A percentile compares a stretch with the other conserved stretches of the same genome.
These are phyloP conservation scores for Xylaria sp. DNA, from an alignment of 2,329 filamentous ascomycete species.

Conservation along the genomic window DNA sequence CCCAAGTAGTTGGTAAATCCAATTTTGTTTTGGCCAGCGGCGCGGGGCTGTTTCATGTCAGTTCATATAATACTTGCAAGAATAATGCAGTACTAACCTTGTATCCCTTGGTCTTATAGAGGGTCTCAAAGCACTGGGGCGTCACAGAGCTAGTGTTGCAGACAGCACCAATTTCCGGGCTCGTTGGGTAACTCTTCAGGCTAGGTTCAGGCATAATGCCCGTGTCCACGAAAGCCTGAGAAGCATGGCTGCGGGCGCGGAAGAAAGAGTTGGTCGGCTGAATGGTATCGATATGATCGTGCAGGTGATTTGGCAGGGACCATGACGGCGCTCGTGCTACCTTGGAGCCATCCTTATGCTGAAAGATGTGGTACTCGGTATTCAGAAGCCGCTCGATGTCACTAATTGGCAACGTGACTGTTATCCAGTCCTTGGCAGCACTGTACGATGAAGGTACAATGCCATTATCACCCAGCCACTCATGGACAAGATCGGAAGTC, in stretches of 20 bases:
- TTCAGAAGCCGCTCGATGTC: conserved; percentile 63
- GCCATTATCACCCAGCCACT: conserved; percentile 66
- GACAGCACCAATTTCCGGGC: conserved; percentile 45
- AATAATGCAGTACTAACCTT: conserved; percentile 36
- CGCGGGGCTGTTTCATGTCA: conserved; percentile 48
- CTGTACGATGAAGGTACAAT: conserved; percentile 58
- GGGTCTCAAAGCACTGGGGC: conserved; percentile 62
- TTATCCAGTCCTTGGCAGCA: conserved; percentile 67
- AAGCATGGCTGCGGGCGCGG: conserved; percentile 50
- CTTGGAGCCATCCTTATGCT: conserved; percentile 63
- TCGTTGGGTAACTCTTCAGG: conserved; percentile 45
- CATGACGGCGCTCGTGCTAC: conserved; percentile 64
- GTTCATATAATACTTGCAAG: not conserved
- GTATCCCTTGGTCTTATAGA: conserved; percentile 66
- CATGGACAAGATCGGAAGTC: conserved; percentile 61
- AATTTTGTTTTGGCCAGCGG: conserved; percentile 54
- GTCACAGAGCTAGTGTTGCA: conserved; percentile 64
- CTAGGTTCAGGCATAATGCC: conserved; percentile 46
- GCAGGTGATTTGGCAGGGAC: conserved; percentile 67
- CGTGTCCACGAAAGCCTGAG: conserved; percentile 47
- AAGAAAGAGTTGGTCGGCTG: conserved; percentile 71
- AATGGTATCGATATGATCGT: conserved; percentile 67
- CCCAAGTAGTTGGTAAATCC: conserved; percentile 59
- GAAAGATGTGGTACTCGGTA: conserved; percentile 62
- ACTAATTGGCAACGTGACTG: conserved; percentile 61